Evolutionary conservation across 75 land plant species (phyloP).

Genomic region (Ceratopteris richardii): DNA sequence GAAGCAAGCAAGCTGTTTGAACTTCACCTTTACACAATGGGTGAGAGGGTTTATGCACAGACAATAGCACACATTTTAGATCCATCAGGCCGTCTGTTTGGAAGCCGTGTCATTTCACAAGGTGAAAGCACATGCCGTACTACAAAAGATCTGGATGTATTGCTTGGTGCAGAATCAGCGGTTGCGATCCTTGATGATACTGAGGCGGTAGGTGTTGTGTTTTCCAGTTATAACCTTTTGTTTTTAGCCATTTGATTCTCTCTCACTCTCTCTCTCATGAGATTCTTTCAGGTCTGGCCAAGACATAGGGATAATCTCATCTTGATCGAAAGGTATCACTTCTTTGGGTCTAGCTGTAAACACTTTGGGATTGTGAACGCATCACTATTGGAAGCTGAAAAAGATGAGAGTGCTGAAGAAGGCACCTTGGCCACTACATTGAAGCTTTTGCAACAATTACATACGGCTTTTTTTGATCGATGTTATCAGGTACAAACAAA

Average conservation of each 20-base stretch:
- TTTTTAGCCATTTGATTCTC: too few species aligned
- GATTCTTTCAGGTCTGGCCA: slow-evolving; percentile 67
- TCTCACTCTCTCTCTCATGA: neutral
- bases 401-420: slow-evolving; percentile 78
- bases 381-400: slow-evolving; percentile 54
- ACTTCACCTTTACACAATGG: slow-evolving; percentile 97
- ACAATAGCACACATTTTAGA: slow-evolving; percentile 88
- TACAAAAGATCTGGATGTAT: slow-evolving; percentile 93
- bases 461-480: slow-evolving; percentile 58
- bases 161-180: slow-evolving; percentile 78
- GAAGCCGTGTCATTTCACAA: slow-evolving; percentile 70
- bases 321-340: slow-evolving; percentile 92
- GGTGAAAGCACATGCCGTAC: slow-evolving; percentile 72
- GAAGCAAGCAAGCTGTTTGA: slow-evolving; percentile 81
- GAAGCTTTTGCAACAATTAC: slow-evolving; percentile 49
- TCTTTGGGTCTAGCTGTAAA: slow-evolving; percentile 74
- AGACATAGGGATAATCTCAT: slow-evolving; percentile 75
- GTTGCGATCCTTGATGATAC: slow-evolving; percentile 96
- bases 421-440: slow-evolving; percentile 78
- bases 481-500: neutral
- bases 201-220: slow-evolving; percentile 47
- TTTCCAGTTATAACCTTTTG: neutral
- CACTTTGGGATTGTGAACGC: slow-evolving; percentile 43
- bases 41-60: slow-evolving; percentile 69
- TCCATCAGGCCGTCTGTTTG: slow-evolving; percentile 57